Conservation (phyloP, 2,329 filamentous ascomycete species). For the Ophiocordyceps sinensis region DNA sequence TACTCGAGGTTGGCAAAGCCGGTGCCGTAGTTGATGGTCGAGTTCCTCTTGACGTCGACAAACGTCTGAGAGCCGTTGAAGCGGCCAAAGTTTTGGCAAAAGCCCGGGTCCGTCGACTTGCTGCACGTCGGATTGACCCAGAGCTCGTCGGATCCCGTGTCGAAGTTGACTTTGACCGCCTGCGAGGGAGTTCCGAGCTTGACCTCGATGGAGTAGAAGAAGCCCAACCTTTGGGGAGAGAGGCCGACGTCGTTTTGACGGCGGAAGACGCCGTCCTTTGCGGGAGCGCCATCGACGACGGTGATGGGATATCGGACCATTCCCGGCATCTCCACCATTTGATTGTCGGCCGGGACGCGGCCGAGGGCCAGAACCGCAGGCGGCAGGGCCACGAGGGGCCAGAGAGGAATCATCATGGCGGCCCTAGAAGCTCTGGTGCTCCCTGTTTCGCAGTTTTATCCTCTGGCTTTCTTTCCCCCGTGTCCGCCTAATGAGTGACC, state of each 20-base stretch:
- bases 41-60: constrained; percentile 11
- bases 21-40: constrained; percentile 16
- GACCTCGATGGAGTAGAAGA: constrained; percentile 24
- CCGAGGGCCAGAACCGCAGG: constrained; percentile 9
- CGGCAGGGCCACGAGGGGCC: constrained; percentile 14
- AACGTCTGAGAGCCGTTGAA: constrained; percentile 16
- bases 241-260: constrained; percentile 14
- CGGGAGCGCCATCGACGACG: constrained; percentile 12
- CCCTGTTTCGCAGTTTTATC: neutral
- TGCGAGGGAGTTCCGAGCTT: constrained; percentile 23
- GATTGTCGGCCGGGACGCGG: constrained; percentile 9
- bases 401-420: constrained; percentile 16
- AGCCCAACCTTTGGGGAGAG: constrained; percentile 13
- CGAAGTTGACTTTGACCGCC: constrained; percentile 22
- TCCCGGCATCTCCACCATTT: constrained; percentile 9
- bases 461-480: neutral
- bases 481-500: neutral
- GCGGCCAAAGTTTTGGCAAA: constrained; percentile 15
- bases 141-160: constrained; percentile 26
- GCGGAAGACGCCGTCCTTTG: constrained; percentile 12
- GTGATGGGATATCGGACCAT: constrained; percentile 15
- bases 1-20: constrained; percentile 18
- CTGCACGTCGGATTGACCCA: constrained; percentile 27
- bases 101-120: constrained; percentile 12
- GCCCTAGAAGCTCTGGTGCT: neutral